phyloP scores from a whole-genome alignment of 257 asterid species.

The Plantago elongata region DNA sequence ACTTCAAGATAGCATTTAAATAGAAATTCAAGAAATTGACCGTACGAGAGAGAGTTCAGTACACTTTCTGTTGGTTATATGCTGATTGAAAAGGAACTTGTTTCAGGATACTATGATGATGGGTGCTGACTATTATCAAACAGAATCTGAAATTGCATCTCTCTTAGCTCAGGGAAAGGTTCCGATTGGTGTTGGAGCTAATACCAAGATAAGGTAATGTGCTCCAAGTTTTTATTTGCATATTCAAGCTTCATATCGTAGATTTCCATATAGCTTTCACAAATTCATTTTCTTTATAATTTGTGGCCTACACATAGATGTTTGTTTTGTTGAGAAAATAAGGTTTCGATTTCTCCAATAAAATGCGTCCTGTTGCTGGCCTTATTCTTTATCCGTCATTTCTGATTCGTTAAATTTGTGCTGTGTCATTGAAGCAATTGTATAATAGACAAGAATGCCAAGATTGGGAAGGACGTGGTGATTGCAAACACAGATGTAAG shows the following conservation, averaged over 20 bases:
- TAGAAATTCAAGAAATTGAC: too few relatives aligned
- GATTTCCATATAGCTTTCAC: not conserved
- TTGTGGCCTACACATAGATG: too few relatives aligned
- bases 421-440: constrained; percentile 51
- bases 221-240: not conserved
- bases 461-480: constrained; percentile 79
- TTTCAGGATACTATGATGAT: constrained; percentile 94
- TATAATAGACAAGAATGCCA: constrained; percentile 93
- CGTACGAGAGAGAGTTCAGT: not conserved
- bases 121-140: constrained; percentile 95
- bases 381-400: not conserved
- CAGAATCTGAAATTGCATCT: constrained; percentile 82
- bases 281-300: too few relatives aligned
- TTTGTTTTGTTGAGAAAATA: too few relatives aligned
- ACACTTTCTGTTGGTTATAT: not conserved
- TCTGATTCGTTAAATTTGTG: constrained; percentile 14
- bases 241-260: not conserved
- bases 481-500: constrained; percentile 86
- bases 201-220: constrained; percentile 72
- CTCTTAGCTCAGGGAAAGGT: constrained; percentile 72
- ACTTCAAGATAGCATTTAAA: not conserved
- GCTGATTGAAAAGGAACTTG: not conserved
- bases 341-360: not conserved
- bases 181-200: constrained; percentile 81
- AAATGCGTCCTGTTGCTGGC: not conserved